A percentile compares a stretch with the other conserved stretches of the same genome.
Evolutionary conservation across 2,329 filamentous ascomycete genomes (phyloP).

Genomic region (Ophiostoma pallidulum): DNA sequence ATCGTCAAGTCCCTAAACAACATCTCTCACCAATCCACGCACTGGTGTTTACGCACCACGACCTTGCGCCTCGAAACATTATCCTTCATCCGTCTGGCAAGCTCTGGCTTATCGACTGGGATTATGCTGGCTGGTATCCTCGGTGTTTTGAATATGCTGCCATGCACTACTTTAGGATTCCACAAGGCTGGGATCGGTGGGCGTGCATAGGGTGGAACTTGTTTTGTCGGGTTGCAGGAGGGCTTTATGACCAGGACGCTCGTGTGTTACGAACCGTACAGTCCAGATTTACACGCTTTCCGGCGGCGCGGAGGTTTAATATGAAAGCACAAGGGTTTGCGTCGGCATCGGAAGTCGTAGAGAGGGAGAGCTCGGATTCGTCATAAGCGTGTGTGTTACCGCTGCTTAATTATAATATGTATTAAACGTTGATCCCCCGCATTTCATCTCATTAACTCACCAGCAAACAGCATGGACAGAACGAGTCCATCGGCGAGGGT

Average conservation of each 20-base stretch:
- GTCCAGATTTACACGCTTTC: conserved; percentile 9
- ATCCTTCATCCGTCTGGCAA: conserved; percentile 11
- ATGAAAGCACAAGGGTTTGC: conserved; percentile 12
- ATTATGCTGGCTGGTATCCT: conserved; percentile 12
- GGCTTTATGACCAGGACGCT: conserved; percentile 10
- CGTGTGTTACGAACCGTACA: conserved; percentile 8
- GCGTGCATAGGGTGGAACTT: conserved; percentile 8
- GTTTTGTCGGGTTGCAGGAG: conserved; percentile 8
- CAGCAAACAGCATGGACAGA: too few relatives aligned
- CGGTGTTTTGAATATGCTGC: conserved; percentile 10
- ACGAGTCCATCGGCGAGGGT: too few relatives aligned
- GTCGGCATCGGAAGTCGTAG: conserved; percentile 6
- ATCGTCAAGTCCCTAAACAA: conserved; percentile 8
- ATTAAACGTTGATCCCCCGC: too few relatives aligned
- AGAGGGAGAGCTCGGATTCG: conserved; percentile 7
- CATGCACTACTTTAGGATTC: conserved; percentile 9
- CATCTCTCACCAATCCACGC: conserved; percentile 8
- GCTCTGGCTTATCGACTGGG: conserved; percentile 11
- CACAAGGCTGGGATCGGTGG: conserved; percentile 11
- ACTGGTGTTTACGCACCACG: conserved; percentile 10
- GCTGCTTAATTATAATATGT: too few relatives aligned
- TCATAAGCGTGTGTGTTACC: too few relatives aligned
- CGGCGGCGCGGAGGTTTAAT: conserved; percentile 8
- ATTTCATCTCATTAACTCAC: too few relatives aligned
- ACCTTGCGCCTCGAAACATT: conserved; percentile 11